Percentiles rank a stretch among this genome's conserved stretches.
These are phyloP conservation scores for Clonostachys sp. DNA, from an alignment of 2,329 filamentous ascomycete species.

Conservation along the genomic window DNA sequence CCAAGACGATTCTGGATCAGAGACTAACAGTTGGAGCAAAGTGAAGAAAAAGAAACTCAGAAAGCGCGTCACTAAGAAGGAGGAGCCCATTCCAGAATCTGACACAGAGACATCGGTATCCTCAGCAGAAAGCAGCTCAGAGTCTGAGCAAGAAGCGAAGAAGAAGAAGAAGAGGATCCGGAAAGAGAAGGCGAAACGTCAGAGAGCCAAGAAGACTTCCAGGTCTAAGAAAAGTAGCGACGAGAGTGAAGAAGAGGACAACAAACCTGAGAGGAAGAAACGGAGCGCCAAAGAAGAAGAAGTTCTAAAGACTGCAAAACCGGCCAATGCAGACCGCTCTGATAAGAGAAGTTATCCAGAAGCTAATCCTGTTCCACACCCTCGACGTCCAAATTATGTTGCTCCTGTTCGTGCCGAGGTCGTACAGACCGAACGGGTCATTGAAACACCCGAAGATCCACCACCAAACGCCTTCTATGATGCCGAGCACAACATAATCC, in stretches of 20 bases:
- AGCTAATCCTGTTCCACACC: conserved; percentile 18
- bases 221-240: conserved; percentile 4
- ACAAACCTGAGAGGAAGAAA: conserved; percentile 6
- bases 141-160: not conserved
- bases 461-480: conserved; percentile 57
- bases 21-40: too few species aligned
- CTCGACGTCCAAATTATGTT: conserved; percentile 37
- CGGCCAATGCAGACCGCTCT: conserved; percentile 1
- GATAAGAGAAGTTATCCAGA: conserved; percentile 15
- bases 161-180: conserved; percentile 4
- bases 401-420: conserved; percentile 42
- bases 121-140: too few species aligned
- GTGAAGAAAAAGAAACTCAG: too few species aligned
- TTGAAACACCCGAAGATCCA: conserved; percentile 48
- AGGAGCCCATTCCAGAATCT: conserved; percentile 1
- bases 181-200: conserved; percentile 1
- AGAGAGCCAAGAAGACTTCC: not conserved
- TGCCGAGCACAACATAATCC: conserved; percentile 41
- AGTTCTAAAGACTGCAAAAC: conserved; percentile 4
- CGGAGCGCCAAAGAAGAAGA: not conserved
- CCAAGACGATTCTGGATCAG: too few species aligned
- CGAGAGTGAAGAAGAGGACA: conserved; percentile 6
- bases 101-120: not conserved
- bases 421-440: conserved; percentile 49
- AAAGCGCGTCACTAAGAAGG: not conserved